Evolutionary conservation across 2,329 filamentous ascomycete genomes (phyloP).

Genomic region (Raffaelea arxii): DNA sequence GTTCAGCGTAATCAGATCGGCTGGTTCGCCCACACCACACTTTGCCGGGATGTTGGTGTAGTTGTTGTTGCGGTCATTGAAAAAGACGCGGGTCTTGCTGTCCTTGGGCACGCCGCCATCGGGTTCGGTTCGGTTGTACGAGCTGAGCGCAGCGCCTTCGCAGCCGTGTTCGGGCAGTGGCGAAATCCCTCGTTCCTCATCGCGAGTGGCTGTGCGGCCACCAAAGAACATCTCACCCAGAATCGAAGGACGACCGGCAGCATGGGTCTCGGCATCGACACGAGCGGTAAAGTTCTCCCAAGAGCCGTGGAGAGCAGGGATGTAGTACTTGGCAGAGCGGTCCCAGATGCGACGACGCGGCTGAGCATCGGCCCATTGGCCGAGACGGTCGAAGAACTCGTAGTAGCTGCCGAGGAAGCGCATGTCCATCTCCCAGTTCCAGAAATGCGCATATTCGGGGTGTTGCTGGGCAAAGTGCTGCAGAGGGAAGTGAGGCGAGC

Average conservation of each 20-base stretch:
- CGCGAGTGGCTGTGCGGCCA: conserved; percentile 34
- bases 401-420: conserved; percentile 57
- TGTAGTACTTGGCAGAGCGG: conserved; percentile 65
- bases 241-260: conserved; percentile 43
- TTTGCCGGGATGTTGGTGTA: conserved; percentile 22
- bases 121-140: conserved; percentile 8
- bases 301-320: conserved; percentile 57
- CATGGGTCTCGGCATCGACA: conserved; percentile 51
- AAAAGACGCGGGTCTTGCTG: conserved; percentile 7
- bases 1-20: conserved; percentile 69
- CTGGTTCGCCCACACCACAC: conserved; percentile 62
- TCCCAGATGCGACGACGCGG: conserved; percentile 69
- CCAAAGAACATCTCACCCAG: conserved; percentile 56
- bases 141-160: conserved; percentile 32
- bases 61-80: conserved; percentile 11
- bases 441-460: conserved; percentile 56
- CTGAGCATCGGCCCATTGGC: conserved; percentile 57
- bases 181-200: conserved; percentile 42
- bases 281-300: conserved; percentile 64
- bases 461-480: conserved; percentile 55
- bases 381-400: conserved; percentile 61
- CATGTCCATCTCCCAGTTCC: conserved; percentile 65
- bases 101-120: conserved; percentile 3
- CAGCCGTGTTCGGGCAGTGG: conserved; percentile 44
- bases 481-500: conserved; percentile 52